A percentile compares a stretch with the other conserved stretches of the same genome.
These are phyloP conservation scores for Pisolithus marmoratus DNA, from an alignment of 768 basidiomycete genomes.

Conservation along the genomic window DNA sequence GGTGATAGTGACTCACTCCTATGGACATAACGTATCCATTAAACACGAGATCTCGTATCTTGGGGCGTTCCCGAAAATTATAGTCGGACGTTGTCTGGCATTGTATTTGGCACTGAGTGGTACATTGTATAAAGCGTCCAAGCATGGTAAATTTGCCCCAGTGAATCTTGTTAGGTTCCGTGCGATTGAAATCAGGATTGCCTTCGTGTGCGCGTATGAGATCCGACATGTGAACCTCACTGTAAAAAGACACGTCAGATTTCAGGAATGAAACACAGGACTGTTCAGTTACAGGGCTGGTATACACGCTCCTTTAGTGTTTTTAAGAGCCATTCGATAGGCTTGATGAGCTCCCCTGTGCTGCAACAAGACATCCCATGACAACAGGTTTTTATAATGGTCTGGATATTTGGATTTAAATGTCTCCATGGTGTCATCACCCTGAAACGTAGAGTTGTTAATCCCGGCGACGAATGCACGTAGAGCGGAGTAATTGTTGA, in stretches of 20 bases:
- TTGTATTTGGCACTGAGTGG: constrained; percentile 72
- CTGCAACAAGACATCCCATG: constrained; percentile 81
- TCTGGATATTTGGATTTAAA: constrained; percentile 65
- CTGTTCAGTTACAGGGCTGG: constrained; percentile 63
- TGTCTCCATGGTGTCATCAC: constrained; percentile 69
- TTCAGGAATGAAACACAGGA: not conserved
- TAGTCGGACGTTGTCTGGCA: constrained; percentile 59
- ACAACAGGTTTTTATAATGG: constrained; percentile 69
- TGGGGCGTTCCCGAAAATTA: constrained; percentile 50
- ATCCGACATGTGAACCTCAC: constrained; percentile 89
- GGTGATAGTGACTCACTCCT: constrained; percentile 42
- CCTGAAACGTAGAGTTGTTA: constrained; percentile 73
- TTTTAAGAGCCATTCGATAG: constrained; percentile 85
- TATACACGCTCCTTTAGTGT: constrained; percentile 81
- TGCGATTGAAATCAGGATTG: constrained; percentile 64
- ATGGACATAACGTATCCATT: constrained; percentile 59
- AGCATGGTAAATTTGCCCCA: constrained; percentile 97
- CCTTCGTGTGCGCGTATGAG: constrained; percentile 83
- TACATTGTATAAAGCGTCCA: constrained; percentile 75
- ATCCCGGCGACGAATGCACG: constrained; percentile 94
- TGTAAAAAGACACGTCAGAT: constrained; percentile 27
- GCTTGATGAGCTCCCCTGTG: constrained; percentile 77
- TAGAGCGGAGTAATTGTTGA: constrained; percentile 91
- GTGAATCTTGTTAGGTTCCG: constrained; percentile 71
- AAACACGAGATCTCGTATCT: constrained; percentile 51